A percentile compares a stretch with the other conserved stretches of the same genome.
Evolutionary conservation across 1,284 basidiomycete species (phyloP).

Genomic region (Moesziomyces globuligerus): DNA sequence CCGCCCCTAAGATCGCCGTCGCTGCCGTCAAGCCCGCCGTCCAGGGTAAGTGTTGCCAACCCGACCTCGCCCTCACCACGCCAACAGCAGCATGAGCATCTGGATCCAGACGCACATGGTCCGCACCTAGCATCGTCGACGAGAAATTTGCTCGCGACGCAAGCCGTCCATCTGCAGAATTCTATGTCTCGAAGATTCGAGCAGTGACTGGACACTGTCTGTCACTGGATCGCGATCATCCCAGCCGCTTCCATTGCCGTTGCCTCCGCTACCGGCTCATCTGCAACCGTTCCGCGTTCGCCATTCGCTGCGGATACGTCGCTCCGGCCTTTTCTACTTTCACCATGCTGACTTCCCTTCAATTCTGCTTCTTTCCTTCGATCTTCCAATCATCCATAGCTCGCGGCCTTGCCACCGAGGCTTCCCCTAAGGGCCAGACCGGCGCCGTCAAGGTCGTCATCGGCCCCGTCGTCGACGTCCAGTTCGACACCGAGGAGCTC

Average conservation of each 20-base stretch:
- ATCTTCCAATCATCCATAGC: slow-evolving; percentile 17
- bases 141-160: no score
- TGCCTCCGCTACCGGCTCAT: no score
- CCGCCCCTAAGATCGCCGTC: slow-evolving; percentile 42
- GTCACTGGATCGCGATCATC: no score
- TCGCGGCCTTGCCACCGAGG: slow-evolving; percentile 58
- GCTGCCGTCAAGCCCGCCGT: slow-evolving; percentile 45
- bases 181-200: no score
- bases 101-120: no score
- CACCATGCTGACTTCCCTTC: not conserved
- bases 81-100: no score
- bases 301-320: not conserved
- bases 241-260: not conserved
- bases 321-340: not conserved
- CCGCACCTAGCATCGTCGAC: not conserved
- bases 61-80: not conserved
- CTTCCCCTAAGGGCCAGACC: slow-evolving; percentile 48
- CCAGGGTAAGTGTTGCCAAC: slow-evolving; percentile 35
- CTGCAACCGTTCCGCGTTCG: no score
- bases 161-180: no score
- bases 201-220: no score
- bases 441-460: slow-evolving; percentile 68
- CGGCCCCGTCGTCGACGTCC: slow-evolving; percentile 95
- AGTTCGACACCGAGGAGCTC: slow-evolving; percentile 75
- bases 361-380: not conserved